phyloP scores from a whole-genome alignment of 1,284 basidiomycete genomes.

The Boletus albobrunnescens region DNA sequence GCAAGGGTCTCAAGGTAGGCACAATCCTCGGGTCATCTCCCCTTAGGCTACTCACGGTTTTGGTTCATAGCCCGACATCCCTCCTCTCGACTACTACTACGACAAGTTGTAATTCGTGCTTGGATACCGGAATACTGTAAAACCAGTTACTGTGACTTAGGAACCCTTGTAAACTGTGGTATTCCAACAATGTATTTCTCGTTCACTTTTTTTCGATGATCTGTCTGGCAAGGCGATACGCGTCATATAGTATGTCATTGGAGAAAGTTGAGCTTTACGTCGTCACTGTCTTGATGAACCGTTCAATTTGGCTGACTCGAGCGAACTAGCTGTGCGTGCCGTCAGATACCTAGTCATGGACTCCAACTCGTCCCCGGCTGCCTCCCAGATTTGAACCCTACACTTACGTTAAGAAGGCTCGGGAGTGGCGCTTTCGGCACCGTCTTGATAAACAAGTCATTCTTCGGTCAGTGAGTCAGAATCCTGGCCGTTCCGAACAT shows the following conservation, averaged over 20 bases:
- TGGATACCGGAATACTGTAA: conserved; percentile 5
- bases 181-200: conserved; percentile 13
- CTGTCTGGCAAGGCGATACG: not conserved
- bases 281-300: not conserved
- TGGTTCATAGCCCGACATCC: conserved; percentile 69
- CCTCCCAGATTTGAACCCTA: no score
- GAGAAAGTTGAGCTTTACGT: not conserved
- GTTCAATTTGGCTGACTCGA: no score
- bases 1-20: conserved; percentile 88
- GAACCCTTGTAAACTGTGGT: conserved; percentile 18
- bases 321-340: not conserved
- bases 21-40: not conserved
- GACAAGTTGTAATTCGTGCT: conserved; percentile 65
- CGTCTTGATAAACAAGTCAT: conserved; percentile 9
- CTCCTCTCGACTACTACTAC: conserved; percentile 83
- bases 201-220: not conserved
- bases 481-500: not conserved
- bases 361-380: not conserved
- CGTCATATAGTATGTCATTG: not conserved
- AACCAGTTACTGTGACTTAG: conserved; percentile 8
- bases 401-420: not conserved
- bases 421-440: conserved; percentile 14
- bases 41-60: conserved; percentile 9
- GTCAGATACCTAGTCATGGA: no score
- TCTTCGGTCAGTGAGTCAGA: conserved; percentile 10